phyloP scores from a whole-genome alignment of 208 protist species.

The Zelonia costaricensis region DNA sequence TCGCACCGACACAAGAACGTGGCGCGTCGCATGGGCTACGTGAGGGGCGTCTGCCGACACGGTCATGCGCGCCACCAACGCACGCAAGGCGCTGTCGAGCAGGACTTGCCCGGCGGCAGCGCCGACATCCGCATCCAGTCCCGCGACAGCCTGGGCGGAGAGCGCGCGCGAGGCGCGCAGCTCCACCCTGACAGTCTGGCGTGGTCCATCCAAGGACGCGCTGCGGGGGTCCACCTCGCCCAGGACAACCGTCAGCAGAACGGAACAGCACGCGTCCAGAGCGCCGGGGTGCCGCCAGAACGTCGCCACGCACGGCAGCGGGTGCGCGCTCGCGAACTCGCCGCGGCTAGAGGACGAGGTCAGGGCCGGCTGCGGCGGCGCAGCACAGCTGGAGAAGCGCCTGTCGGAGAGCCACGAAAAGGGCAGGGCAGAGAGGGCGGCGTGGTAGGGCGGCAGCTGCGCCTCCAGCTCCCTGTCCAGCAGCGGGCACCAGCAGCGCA shows the following conservation, averaged over 20 bases:
- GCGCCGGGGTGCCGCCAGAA: conserved; percentile 63
- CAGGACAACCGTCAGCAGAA: conserved; percentile 52
- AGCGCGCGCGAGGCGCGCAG: no score
- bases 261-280: conserved; percentile 52
- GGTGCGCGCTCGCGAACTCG: no score
- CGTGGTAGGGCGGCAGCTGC: conserved; percentile 18
- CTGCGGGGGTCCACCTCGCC: no score
- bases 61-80: no score
- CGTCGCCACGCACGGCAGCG: conserved; percentile 21
- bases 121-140: no score
- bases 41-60: no score
- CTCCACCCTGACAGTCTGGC: no score
- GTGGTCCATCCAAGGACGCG: neutral
- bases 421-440: conserved; percentile 17
- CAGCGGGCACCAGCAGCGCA: conserved; percentile 24
- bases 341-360: no score
- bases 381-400: neutral
- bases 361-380: neutral
- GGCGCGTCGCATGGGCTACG: neutral
- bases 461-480: conserved; percentile 9
- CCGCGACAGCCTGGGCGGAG: no score
- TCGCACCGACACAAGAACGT: conserved; percentile 11
- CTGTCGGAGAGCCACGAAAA: neutral
- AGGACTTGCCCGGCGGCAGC: no score
- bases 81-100: no score